Base-by-base conservation (phyloP, 1,139 yeast genomes). In the Suhomyces kunorum region DNA sequence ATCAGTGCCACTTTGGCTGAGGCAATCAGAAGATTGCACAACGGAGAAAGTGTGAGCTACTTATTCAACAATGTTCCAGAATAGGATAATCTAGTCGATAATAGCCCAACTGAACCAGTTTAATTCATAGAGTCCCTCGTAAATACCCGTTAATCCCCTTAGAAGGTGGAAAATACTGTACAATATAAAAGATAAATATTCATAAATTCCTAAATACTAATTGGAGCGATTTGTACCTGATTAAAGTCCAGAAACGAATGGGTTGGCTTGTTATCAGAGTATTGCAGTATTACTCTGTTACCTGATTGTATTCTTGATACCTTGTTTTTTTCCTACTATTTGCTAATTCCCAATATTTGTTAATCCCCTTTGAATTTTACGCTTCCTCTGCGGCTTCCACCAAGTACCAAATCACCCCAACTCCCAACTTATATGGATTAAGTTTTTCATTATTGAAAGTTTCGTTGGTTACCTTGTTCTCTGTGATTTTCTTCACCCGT, bases 21-120 rank as follows among this genome's bases (percentile, higher is more conserved):
- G 58, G 85, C 90, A 26, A 79, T 85, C 38, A 78, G 94, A 66
- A 78, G 95, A 64, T 71, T 84, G 51, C 95, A 85, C 56, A 83
- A 92, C 60, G 98, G 98, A 60, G 98, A 92, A 69, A 84, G 95
- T 68, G 89, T 89, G 40, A 86, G 95, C 26, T 90, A 87, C 68
- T 74, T 90, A 54, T 92, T 92, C 66, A 81, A 87, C 49, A 80
- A 87, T 63, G 88, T 61, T 14, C 69, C 71, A 8, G 58, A 53
- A 31, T 58, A 45, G 9, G 3, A 5, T 3, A 6, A 20, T 20
- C 3, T 3, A 20, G 9, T 20, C 11, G 23, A n/a, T n/a, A n/a
- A n/a, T n/a, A n/a, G n/a, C n/a, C n/a, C n/a, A n/a, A n/a, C n/a
- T n/a, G n/a, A n/a, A n/a, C n/a, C n/a, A n/a, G n/a, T n/a, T n/a